Conservation (phyloP, 257 asterid species). For the Plectranthus barbatus region DNA sequence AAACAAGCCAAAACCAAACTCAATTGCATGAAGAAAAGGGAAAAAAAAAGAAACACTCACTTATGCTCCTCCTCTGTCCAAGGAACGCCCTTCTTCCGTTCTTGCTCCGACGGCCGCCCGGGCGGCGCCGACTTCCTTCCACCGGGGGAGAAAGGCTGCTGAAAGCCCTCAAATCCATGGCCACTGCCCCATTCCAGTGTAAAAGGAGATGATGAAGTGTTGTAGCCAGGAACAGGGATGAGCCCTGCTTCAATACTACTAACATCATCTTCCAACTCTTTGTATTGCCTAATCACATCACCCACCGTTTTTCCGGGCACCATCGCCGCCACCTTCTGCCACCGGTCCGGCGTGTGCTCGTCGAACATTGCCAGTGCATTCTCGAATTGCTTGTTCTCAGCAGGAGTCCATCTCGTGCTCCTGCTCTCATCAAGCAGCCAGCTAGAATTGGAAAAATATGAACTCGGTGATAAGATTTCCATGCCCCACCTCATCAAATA, state of each 20-base stretch:
- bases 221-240: conserved; percentile 14
- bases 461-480: conserved; percentile 76
- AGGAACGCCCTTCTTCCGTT: no score
- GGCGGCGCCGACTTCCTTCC: conserved; percentile 47
- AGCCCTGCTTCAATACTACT: conserved; percentile 86
- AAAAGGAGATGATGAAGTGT: conserved; percentile 50
- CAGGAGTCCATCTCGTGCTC: conserved; percentile 66
- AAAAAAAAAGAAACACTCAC: conserved; percentile 27
- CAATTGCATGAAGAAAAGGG: no score
- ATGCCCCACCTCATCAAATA: neutral
- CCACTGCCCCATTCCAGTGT: conserved; percentile 73
- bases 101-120: conserved; percentile 50
- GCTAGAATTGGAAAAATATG: conserved; percentile 42
- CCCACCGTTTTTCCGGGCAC: conserved; percentile 80
- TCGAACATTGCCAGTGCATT: conserved; percentile 83
- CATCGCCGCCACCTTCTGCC: conserved; percentile 85
- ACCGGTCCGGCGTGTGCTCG: conserved; percentile 75
- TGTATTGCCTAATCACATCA: conserved; percentile 76
- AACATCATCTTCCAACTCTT: conserved; percentile 81
- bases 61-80: conserved; percentile 55
- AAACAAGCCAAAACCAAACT: no score
- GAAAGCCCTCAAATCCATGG: conserved; percentile 37
- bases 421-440: conserved; percentile 52
- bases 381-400: conserved; percentile 86
- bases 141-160: conserved; percentile 32